Base-by-base conservation (phyloP, 108 stramenopile species). In the Skeletonema menzelii region DNA sequence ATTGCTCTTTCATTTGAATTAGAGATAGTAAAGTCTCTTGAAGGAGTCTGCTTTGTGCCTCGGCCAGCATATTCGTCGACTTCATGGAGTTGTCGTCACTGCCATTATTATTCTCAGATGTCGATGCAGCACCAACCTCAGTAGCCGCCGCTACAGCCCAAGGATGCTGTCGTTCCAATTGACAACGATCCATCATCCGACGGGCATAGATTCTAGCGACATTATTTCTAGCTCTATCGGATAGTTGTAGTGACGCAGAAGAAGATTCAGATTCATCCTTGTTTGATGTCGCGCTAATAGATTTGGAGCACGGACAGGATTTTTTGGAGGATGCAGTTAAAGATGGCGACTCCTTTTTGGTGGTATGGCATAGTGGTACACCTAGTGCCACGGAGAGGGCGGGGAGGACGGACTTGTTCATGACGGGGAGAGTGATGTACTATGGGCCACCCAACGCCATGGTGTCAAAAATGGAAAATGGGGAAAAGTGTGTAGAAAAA, bases 161-260 rank as follows among this genome's bases (percentile, higher is more conserved):
- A 30, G 60, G 49, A 63, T 62, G 70, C 28, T 38, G 46, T 19
- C 75, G 53, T 31, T 69, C 75, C 57, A 68, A 26, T 27, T 56
- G 22, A n/a, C 63, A 55, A 30, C 38, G 44, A 35, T 87, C 85
- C 59, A 92, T 44, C 28, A 89, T 75, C 2, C 88, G 76, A 32
- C 91, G 88, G 12, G 88, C 91, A 58, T 92, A 89, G 30, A 92
- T 68, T 44, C 91, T 66, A 26, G 85, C 67, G 63, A 80, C 84
- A 61, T 88, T 89, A 12, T 74, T 70, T 17, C 79, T 71, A 63
- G 63, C 82, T 58, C 79, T 26, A 32, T 14, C n/a, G 27, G 59
- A 30, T 27, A n/a, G n/a, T n/a, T n/a, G n/a, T n/a, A n/a, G n/a
- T 4, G 31, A 32, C 4, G 30, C 30, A 30, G 30, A 30, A 3